Conservation (phyloP, 2,329 filamentous ascomycete species). For the Epichloe glyceriae region DNA sequence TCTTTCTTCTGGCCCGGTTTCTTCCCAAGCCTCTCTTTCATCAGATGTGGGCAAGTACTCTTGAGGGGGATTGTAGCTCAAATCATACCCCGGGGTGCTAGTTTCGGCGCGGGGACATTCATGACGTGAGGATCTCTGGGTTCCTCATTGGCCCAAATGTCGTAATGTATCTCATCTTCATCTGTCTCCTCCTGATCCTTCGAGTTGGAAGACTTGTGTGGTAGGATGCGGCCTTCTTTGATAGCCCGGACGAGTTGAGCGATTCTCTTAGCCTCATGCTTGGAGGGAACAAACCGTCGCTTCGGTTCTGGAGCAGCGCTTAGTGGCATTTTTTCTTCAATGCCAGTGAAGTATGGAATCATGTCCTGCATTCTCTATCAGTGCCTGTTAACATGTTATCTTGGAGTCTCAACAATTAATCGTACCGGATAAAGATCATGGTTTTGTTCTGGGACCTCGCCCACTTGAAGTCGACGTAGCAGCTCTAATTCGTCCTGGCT, state of each 20-base stretch:
- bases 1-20: conserved; percentile 76
- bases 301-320: conserved; percentile 94
- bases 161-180: conserved; percentile 61
- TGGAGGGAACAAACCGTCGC: conserved; percentile 86
- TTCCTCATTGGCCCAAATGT: conserved; percentile 90
- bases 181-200: conserved; percentile 57
- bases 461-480: conserved; percentile 75
- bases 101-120: conserved; percentile 89
- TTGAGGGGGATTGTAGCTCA: conserved; percentile 90
- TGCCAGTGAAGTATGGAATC: conserved; percentile 86
- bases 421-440: conserved; percentile 83
- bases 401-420: conserved; percentile 15
- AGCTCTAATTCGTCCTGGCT: conserved; percentile 82
- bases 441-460: conserved; percentile 74
- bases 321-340: conserved; percentile 85
- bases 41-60: conserved; percentile 84
- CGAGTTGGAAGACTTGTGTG: conserved; percentile 66
- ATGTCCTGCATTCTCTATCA: conserved; percentile 44
- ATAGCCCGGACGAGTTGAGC: conserved; percentile 98
- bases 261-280: conserved; percentile 89
- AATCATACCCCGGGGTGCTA: conserved; percentile 88
- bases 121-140: conserved; percentile 74
- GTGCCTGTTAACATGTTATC: background rate
- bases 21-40: conserved; percentile 76
- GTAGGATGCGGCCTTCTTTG: conserved; percentile 82